Conservation (phyloP, 192 early-diverging fungal genomes). For the Helicostylum pulchrum region DNA sequence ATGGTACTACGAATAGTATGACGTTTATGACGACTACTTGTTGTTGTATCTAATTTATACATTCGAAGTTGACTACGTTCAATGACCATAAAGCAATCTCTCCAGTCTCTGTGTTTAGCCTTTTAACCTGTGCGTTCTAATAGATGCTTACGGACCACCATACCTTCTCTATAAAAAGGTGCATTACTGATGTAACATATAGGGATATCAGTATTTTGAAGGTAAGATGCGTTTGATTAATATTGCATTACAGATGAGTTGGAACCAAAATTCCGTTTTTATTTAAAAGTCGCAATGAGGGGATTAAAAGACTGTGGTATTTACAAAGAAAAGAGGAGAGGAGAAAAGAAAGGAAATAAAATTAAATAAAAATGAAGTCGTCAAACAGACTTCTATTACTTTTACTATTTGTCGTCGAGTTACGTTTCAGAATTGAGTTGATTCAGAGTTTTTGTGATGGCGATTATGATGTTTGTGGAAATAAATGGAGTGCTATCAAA, state of each 20-base stretch:
- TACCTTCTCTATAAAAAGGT: slow-evolving; percentile 63
- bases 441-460: background rate
- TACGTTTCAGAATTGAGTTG: too few relatives aligned
- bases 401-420: too few relatives aligned
- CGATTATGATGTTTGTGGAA: background rate
- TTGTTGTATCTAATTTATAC: slow-evolving; percentile 40
- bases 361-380: too few relatives aligned
- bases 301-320: background rate
- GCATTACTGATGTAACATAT: slow-evolving; percentile 19
- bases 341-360: too few relatives aligned
- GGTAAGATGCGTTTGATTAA: slow-evolving; percentile 3
- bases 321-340: background rate
- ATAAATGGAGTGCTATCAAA: background rate
- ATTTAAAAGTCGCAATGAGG: background rate
- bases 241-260: background rate
- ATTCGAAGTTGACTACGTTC: slow-evolving; percentile 74
- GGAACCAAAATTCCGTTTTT: background rate
- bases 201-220: slow-evolving; percentile 20
- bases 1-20: slow-evolving; percentile 14
- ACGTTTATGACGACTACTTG: background rate
- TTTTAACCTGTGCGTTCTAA: slow-evolving; percentile 72
- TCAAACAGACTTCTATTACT: too few relatives aligned
- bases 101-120: slow-evolving; percentile 81
- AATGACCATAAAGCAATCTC: slow-evolving; percentile 73
- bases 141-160: slow-evolving; percentile 84